These are phyloP conservation scores for Apiotrichum porosum DNA, from an alignment of 1,284 basidiomycete species.

Conservation along the genomic window DNA sequence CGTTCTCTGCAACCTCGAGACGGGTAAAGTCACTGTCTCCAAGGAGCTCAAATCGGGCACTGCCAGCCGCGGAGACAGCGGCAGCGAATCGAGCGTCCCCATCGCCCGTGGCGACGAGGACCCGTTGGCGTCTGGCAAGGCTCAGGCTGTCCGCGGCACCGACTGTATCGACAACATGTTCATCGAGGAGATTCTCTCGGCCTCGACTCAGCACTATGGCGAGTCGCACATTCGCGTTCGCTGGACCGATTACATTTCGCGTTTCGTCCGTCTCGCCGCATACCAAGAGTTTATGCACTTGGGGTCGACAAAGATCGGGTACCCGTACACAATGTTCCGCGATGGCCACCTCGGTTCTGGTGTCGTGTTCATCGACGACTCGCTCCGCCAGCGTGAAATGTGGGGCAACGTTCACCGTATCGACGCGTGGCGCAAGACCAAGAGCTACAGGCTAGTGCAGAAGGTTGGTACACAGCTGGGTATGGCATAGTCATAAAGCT, in stretches of 20 bases:
- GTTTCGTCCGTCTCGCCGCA: slow-evolving; percentile 70
- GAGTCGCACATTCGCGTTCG: slow-evolving; percentile 71
- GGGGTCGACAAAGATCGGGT: slow-evolving; percentile 63
- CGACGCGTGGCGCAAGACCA: slow-evolving; percentile 71
- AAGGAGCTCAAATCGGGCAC: slow-evolving; percentile 50
- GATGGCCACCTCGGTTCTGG: slow-evolving; percentile 61
- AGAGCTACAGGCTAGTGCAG: slow-evolving; percentile 60
- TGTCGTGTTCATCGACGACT: slow-evolving; percentile 63
- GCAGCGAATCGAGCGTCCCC: not conserved
- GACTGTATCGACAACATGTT: slow-evolving; percentile 76
- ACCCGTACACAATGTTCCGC: slow-evolving; percentile 45
- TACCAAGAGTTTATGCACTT: slow-evolving; percentile 70
- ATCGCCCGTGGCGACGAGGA: slow-evolving; percentile 3
- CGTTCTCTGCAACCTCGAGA: slow-evolving; percentile 81
- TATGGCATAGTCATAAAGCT: not conserved
- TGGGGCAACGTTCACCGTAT: slow-evolving; percentile 64
- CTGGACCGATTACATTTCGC: slow-evolving; percentile 67
- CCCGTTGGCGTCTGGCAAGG: slow-evolving; percentile 11
- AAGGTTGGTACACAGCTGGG: slow-evolving; percentile 49
- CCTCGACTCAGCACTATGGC: slow-evolving; percentile 69
- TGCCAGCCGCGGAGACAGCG: not conserved
- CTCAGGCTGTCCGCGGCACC: slow-evolving; percentile 49
- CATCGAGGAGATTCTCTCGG: slow-evolving; percentile 80
- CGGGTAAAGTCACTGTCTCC: slow-evolving; percentile 75
- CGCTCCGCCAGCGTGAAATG: slow-evolving; percentile 58